Conservation (phyloP, 495 filamentous ascomycete genomes). For the Aspergillus ostianus region DNA sequence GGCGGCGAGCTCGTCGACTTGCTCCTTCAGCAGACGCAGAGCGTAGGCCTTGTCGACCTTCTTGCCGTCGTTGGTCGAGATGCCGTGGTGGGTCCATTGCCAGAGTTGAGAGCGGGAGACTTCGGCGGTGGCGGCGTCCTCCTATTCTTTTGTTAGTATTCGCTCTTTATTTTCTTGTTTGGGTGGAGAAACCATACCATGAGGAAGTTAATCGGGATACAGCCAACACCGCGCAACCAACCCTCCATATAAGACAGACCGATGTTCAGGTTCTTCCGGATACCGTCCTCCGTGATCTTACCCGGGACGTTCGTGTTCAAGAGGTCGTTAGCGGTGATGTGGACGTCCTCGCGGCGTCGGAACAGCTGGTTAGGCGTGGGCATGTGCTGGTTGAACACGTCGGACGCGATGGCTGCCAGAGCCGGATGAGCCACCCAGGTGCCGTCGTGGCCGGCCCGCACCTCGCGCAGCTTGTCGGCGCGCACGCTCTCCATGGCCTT, state of each 20-base stretch:
- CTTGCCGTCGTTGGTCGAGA: constrained; percentile 85
- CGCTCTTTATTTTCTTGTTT: neutral
- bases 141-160: constrained; percentile 43
- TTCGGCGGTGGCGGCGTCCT: constrained; percentile 97
- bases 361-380: constrained; percentile 98
- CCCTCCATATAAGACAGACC: constrained; percentile 98
- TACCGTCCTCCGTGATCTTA: constrained; percentile 89
- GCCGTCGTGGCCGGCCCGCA: constrained; percentile 91
- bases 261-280: constrained; percentile 97
- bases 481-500: constrained; percentile 80
- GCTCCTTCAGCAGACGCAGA: constrained; percentile 81
- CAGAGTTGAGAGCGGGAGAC: constrained; percentile 90
- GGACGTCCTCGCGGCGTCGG: constrained; percentile 83
- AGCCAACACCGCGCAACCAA: constrained; percentile 92
- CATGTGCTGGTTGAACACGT: constrained; percentile 99
- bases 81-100: constrained; percentile 91
- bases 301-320: constrained; percentile 99
- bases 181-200: constrained; percentile 55
- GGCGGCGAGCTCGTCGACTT: constrained; percentile 69
- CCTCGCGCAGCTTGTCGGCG: constrained; percentile 95
- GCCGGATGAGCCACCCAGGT: constrained; percentile 98
- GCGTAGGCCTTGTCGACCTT: constrained; percentile 90
- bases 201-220: constrained; percentile 97
- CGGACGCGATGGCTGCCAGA: constrained; percentile 80
- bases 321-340: constrained; percentile 83